Percentiles rank a stretch among this genome's conserved stretches.
These are phyloP conservation scores for Cyclotella choctawhatcheeana DNA, from an alignment of 108 stramenopile species.

Conservation along the genomic window DNA sequence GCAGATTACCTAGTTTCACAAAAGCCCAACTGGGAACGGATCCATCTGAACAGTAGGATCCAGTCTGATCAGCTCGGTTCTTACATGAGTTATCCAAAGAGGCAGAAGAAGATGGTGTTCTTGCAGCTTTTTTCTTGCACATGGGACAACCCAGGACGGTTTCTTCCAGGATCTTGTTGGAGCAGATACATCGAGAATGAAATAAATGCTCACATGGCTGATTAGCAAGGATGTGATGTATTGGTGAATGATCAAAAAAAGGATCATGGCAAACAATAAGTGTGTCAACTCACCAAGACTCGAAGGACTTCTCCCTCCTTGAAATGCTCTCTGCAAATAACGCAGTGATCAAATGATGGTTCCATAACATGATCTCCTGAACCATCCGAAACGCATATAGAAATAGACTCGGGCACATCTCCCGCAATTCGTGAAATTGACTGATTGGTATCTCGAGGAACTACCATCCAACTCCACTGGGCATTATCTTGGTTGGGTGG, in stretches of 20 bases:
- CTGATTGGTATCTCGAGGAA: constrained; percentile 31
- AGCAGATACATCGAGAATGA: constrained; percentile 83
- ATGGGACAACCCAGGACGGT: constrained; percentile 72
- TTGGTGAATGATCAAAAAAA: too few relatives aligned
- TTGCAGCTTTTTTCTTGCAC: constrained; percentile 68
- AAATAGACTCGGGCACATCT: constrained; percentile 28
- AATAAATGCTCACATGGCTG: constrained; percentile 84
- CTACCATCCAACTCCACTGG: constrained; percentile 60
- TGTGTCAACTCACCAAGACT: constrained; percentile 44
- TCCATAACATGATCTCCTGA: constrained; percentile 1
- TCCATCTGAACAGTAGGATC: constrained; percentile 33
- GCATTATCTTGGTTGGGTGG: constrained; percentile 5
- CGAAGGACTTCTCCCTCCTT: constrained; percentile 77
- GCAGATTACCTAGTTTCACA: constrained; percentile 30
- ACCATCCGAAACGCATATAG: constrained; percentile 27
- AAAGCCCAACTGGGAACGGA: constrained; percentile 81
- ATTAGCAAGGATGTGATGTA: too few relatives aligned
- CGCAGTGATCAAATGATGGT: constrained; percentile 55
- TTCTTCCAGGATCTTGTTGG: constrained; percentile 66
- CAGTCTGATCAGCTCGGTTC: not conserved
- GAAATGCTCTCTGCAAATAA: constrained; percentile 79
- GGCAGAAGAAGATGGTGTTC: not conserved
- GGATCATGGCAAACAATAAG: not conserved
- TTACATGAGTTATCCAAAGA: not conserved
- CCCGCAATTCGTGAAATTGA: constrained; percentile 22